Percentiles rank a stretch among this genome's conserved stretches.
Evolutionary conservation across 805 yeast genomes (phyloP).

Genomic region (Cyberlindnera samutprakarnensis): DNA sequence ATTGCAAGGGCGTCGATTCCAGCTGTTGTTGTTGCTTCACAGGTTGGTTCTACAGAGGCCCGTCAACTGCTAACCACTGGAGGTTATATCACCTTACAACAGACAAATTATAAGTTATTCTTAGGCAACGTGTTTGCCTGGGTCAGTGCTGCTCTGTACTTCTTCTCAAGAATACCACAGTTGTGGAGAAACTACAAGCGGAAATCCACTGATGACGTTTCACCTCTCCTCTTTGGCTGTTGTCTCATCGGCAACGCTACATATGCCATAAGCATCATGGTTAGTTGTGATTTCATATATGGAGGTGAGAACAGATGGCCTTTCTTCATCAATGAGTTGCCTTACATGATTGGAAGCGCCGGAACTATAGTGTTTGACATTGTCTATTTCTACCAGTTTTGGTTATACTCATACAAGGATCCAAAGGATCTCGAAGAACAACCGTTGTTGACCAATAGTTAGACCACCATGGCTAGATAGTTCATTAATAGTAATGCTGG

Average conservation of each 20-base stretch:
- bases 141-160: constrained; percentile 69
- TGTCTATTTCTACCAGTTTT: constrained; percentile 57
- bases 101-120: background rate
- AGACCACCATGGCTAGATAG: background rate
- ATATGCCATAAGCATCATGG: constrained; percentile 67
- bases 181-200: constrained; percentile 65
- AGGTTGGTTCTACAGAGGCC: constrained; percentile 17
- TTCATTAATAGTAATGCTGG: too few relatives aligned
- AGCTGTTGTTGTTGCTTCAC: constrained; percentile 21
- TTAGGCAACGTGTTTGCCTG: constrained; percentile 58
- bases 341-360: constrained; percentile 76
- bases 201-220: constrained; percentile 80
- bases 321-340: constrained; percentile 64
- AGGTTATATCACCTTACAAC: constrained; percentile 4
- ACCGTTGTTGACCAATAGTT: constrained; percentile 3
- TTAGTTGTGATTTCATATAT: constrained; percentile 46
- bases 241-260: constrained; percentile 75
- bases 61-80: constrained; percentile 5
- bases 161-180: constrained; percentile 80
- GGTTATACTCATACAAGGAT: constrained; percentile 24
- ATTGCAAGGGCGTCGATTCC: constrained; percentile 15
- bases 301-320: constrained; percentile 23
- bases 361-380: constrained; percentile 81
- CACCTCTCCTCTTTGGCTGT: constrained; percentile 71
- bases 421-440: constrained; percentile 8